phyloP scores from a whole-genome alignment of 2,329 filamentous ascomycete genomes.

The Pezicula rhizophila region DNA sequence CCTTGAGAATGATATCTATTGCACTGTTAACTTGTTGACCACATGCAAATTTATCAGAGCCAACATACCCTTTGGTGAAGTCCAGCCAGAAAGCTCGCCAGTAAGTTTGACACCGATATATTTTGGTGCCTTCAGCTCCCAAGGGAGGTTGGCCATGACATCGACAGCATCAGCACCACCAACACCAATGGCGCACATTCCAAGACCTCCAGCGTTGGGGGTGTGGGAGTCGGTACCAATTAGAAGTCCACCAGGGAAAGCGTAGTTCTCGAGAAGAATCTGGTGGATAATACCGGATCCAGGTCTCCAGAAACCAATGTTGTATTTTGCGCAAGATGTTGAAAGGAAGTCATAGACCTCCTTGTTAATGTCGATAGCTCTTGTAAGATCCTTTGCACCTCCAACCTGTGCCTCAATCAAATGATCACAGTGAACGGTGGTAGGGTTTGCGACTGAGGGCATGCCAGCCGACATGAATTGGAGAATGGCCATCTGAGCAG shows the following conservation, averaged over 20 bases:
- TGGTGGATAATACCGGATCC: constrained; percentile 99
- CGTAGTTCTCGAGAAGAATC: constrained; percentile 97
- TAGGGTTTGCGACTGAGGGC: constrained; percentile 88
- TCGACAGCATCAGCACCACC: constrained; percentile 98
- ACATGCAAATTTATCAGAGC: constrained; percentile 4
- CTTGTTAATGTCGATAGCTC: constrained; percentile 92
- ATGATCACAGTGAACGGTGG: constrained; percentile 97
- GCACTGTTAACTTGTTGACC: constrained; percentile 2
- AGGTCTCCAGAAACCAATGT: constrained; percentile 99
- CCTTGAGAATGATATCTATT: constrained; percentile 90
- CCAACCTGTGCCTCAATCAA: constrained; percentile 97
- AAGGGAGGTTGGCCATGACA: constrained; percentile 94
- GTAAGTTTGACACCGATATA: constrained; percentile 95
- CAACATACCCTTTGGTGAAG: constrained; percentile 75
- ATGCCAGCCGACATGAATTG: constrained; percentile 99
- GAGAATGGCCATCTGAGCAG: constrained; percentile 98
- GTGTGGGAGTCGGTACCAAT: constrained; percentile 99
- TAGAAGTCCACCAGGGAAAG: constrained; percentile 95
- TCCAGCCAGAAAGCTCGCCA: constrained; percentile 84
- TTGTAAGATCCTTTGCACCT: constrained; percentile 85
- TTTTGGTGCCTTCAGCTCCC: constrained; percentile 98
- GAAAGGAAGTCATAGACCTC: constrained; percentile 98
- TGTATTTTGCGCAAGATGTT: constrained; percentile 94
- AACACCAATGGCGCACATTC: constrained; percentile 91
- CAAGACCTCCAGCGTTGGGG: constrained; percentile 92